Conservation (phyloP, 768 basidiomycete genomes). For the Hypholoma sublateritium region DNA sequence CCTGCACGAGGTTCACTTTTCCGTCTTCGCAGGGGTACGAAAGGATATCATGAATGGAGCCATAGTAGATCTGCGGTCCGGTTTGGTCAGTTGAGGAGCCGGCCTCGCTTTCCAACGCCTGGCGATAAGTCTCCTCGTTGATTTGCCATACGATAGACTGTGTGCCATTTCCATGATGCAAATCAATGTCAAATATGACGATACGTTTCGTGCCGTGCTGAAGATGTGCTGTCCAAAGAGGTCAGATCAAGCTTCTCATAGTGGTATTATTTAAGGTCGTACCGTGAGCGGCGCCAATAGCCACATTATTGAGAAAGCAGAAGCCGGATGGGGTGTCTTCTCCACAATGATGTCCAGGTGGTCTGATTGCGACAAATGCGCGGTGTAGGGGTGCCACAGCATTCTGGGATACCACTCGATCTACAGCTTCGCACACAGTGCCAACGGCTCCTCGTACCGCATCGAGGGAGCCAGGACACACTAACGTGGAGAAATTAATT, state of each 20-base stretch:
- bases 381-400: constrained; percentile 21
- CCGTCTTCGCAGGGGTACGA: constrained; percentile 97
- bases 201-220: constrained; percentile 75
- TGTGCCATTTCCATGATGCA: constrained; percentile 96
- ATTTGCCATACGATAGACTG: constrained; percentile 91
- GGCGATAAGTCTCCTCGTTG: constrained; percentile 82
- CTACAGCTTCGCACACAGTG: constrained; percentile 87
- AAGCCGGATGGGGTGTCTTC: constrained; percentile 90
- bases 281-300: constrained; percentile 91
- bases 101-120: constrained; percentile 56
- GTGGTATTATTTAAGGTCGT: constrained; percentile 13
- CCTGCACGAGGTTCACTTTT: constrained; percentile 73
- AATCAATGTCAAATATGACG: constrained; percentile 89
- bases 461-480: constrained; percentile 73
- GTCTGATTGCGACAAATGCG: constrained; percentile 85
- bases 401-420: constrained; percentile 47
- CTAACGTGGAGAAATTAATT: constrained; percentile 32
- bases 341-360: constrained; percentile 94
- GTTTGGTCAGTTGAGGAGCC: constrained; percentile 33
- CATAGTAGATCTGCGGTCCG: constrained; percentile 77
- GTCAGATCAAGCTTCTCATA: neutral
- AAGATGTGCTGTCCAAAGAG: constrained; percentile 64
- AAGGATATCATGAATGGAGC: constrained; percentile 90
- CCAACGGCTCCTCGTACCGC: constrained; percentile 84
- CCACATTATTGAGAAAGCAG: constrained; percentile 95